phyloP scores from a whole-genome alignment of 345 rosid species.

The Hypericum perforatum region DNA sequence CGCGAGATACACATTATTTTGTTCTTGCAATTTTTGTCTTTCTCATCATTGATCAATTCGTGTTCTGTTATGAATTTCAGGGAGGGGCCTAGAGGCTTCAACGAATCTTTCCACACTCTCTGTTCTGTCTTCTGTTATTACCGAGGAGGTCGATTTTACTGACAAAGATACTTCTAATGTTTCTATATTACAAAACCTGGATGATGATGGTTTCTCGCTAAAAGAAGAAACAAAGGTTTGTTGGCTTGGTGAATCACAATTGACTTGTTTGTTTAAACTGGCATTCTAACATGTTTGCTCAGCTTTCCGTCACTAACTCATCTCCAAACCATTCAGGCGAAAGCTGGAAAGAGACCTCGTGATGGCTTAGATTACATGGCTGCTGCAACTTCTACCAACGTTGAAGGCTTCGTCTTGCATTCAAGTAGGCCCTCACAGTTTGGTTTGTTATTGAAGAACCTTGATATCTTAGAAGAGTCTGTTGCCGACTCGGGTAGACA shows the following conservation, averaged over 20 bases:
- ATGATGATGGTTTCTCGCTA: constrained; percentile 25
- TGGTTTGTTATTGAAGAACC: constrained; percentile 56
- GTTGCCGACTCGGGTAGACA: constrained; percentile 35
- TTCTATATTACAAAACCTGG: constrained; percentile 26
- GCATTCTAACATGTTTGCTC: neutral
- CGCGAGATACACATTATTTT: no score
- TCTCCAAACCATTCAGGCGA: constrained; percentile 24
- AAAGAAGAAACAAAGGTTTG: constrained; percentile 34
- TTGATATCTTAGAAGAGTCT: constrained; percentile 48
- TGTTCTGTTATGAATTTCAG: constrained; percentile 17
- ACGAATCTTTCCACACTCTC: constrained; percentile 29
- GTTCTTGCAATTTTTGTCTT: neutral
- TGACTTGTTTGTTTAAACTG: neutral
- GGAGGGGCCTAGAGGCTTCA: constrained; percentile 36
- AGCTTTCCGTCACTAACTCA: no score
- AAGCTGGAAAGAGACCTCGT: constrained; percentile 20
- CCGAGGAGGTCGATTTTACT: constrained; percentile 28
- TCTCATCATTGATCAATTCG: constrained; percentile 2
- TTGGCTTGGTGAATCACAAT: neutral
- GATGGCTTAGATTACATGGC: constrained; percentile 4
- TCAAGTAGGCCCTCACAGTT: constrained; percentile 25
- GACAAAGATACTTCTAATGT: constrained; percentile 26
- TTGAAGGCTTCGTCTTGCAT: constrained; percentile 6
- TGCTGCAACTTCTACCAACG: constrained; percentile 7
- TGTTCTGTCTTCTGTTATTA: constrained; percentile 32